phyloP scores from a whole-genome alignment of 768 basidiomycete genomes.

The Phlebiopsis flavidoalba region DNA sequence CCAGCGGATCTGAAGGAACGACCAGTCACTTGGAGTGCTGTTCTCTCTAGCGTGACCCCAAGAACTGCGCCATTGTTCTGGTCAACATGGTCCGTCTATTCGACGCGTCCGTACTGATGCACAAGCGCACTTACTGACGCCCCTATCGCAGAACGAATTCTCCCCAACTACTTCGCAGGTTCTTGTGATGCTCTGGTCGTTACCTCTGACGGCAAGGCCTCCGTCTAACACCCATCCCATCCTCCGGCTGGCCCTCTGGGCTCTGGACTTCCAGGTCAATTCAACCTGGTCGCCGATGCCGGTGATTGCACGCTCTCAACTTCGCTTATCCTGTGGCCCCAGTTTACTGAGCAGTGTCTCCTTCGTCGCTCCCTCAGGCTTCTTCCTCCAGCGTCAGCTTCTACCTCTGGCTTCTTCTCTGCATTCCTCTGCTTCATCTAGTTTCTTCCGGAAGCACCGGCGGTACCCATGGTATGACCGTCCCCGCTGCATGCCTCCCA shows the following conservation, averaged over 20 bases:
- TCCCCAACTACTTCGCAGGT: slow-evolving; percentile 35
- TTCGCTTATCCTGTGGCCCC: slow-evolving; percentile 67
- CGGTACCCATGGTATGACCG: background rate
- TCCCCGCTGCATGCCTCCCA: background rate
- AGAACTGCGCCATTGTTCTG: slow-evolving; percentile 66
- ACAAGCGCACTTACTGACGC: slow-evolving; percentile 3
- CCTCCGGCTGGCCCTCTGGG: slow-evolving; percentile 65
- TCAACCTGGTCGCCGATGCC: slow-evolving; percentile 62
- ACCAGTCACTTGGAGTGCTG: slow-evolving; percentile 56
- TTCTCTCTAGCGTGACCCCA: slow-evolving; percentile 60
- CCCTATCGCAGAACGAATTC: slow-evolving; percentile 29
- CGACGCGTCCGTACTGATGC: background rate
- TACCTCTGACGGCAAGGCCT: slow-evolving; percentile 34
- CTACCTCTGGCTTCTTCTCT: background rate
- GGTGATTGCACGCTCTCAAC: slow-evolving; percentile 36
- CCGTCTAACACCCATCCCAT: slow-evolving; percentile 52
- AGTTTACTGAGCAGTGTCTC: slow-evolving; percentile 64
- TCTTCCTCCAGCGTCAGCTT: slow-evolving; percentile 5
- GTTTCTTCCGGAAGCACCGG: background rate
- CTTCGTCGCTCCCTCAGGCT: slow-evolving; percentile 32
- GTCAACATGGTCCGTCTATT: slow-evolving; percentile 49
- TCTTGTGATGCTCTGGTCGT: slow-evolving; percentile 52
- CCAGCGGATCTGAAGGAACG: slow-evolving; percentile 47
- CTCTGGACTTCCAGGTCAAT: slow-evolving; percentile 64
- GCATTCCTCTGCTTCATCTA: too few species aligned